phyloP scores from a whole-genome alignment of 192 early-diverging fungal genomes.

The Mortierella claussenii region DNA sequence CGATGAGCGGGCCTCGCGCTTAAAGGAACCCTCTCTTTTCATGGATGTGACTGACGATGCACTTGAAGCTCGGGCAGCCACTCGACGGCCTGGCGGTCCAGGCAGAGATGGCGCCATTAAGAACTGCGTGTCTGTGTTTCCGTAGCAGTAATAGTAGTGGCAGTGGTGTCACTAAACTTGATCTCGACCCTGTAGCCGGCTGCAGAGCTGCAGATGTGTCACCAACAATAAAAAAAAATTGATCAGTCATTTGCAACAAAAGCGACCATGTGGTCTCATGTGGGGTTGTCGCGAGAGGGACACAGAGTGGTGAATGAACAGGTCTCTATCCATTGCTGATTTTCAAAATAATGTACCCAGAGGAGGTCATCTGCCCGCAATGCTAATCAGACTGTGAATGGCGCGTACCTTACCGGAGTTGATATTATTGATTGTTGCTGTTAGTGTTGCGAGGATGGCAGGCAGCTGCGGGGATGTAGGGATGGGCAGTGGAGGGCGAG shows the following conservation, averaged over 20 bases:
- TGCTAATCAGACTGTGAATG: no score
- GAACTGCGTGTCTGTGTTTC: neutral
- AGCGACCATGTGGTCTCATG: neutral
- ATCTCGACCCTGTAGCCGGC: neutral
- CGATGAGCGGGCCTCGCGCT: constrained; percentile 3
- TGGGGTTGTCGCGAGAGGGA: no score
- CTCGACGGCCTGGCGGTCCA: constrained; percentile 19
- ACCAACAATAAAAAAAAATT: neutral
- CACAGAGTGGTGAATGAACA: no score
- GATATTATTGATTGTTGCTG: no score
- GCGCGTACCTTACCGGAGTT: no score
- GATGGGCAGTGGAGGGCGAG: no score
- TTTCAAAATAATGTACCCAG: no score
- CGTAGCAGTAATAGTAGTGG: neutral
- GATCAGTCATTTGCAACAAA: neutral
- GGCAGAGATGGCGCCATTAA: constrained; percentile 35
- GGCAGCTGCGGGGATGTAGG: no score
- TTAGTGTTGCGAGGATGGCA: no score
- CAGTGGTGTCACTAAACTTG: neutral
- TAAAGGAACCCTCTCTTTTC: constrained; percentile 9
- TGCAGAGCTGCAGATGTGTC: no score
- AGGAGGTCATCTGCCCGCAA: no score
- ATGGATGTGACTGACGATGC: neutral
- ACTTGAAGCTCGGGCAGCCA: neutral
- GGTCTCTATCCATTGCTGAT: no score